phyloP scores from a whole-genome alignment of 257 asterid species.

The Solanum dulcamara region DNA sequence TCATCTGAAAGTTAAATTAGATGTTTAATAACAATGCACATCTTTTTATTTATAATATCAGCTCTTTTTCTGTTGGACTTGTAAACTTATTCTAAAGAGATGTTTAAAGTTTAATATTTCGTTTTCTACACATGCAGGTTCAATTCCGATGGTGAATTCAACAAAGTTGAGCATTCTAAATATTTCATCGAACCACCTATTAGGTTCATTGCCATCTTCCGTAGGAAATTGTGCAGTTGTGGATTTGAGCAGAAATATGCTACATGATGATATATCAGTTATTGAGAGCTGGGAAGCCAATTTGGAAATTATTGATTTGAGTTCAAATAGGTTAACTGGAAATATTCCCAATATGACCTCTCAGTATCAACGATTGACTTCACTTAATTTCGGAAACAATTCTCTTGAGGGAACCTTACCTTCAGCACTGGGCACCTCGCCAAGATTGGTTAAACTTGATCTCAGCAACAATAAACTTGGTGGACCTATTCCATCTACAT shows the following conservation, averaged over 20 bases:
- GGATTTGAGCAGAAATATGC: constrained; percentile 62
- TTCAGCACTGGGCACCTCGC: constrained; percentile 23
- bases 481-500: constrained; percentile 55
- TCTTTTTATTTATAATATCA: background rate
- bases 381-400: constrained; percentile 50
- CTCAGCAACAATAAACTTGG: constrained; percentile 61
- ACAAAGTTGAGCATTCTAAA: constrained; percentile 53
- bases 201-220: constrained; percentile 57
- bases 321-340: constrained; percentile 69
- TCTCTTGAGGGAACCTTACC: constrained; percentile 55
- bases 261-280: constrained; percentile 41
- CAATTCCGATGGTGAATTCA: constrained; percentile 52
- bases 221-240: constrained; percentile 50
- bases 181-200: constrained; percentile 64
- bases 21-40: background rate
- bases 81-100: background rate
- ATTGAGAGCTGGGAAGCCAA: constrained; percentile 43
- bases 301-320: constrained; percentile 58
- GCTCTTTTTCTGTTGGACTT: background rate
- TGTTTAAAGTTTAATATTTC: background rate
- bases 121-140: constrained; percentile 29
- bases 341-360: constrained; percentile 44
- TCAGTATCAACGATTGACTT: constrained; percentile 42
- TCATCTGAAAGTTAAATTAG: background rate
- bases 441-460: constrained; percentile 43